phyloP scores from a whole-genome alignment of 495 filamentous ascomycete genomes.

The Platismatia glauca region DNA sequence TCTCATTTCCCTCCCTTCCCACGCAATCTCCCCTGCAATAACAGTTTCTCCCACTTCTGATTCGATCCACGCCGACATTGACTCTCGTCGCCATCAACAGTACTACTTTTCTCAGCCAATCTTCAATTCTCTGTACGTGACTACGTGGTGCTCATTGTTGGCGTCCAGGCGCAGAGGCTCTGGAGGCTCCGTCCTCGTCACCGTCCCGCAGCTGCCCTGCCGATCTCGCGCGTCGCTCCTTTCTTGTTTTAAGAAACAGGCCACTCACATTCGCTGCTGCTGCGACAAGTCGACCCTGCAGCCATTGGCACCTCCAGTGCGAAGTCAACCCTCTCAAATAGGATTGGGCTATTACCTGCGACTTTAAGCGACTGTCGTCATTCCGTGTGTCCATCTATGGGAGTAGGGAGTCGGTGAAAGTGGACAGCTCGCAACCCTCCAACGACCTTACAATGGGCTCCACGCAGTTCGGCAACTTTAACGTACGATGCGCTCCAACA shows the following conservation, averaged over 20 bases:
- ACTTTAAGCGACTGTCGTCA: background rate
- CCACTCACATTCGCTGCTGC: background rate
- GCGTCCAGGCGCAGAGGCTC: no score
- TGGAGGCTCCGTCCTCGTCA: background rate
- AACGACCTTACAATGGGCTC: slow-evolving; percentile 39
- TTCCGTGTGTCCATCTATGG: background rate
- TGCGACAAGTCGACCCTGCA: background rate
- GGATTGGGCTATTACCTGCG: background rate
- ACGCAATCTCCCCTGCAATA: slow-evolving; percentile 12
- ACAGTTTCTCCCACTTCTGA: background rate
- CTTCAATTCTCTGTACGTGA: background rate
- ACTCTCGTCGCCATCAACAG: slow-evolving; percentile 2
- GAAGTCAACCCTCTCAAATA: background rate
- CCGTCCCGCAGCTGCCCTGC: slow-evolving; percentile 14
- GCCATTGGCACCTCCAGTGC: slow-evolving; percentile 6
- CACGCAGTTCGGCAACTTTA: slow-evolving; percentile 82
- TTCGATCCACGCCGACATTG: slow-evolving; percentile 1
- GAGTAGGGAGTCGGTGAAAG: slow-evolving; percentile 7
- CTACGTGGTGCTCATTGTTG: background rate
- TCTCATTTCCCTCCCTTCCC: slow-evolving; percentile 14
- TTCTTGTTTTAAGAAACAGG: slow-evolving; percentile 19
- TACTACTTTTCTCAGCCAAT: background rate
- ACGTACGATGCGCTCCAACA: slow-evolving; percentile 48
- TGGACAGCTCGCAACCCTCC: slow-evolving; percentile 7
- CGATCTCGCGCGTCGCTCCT: slow-evolving; percentile 19